These are phyloP conservation scores for Penicillium sp. DNA, from an alignment of 2,329 filamentous ascomycete species.

Conservation along the genomic window DNA sequence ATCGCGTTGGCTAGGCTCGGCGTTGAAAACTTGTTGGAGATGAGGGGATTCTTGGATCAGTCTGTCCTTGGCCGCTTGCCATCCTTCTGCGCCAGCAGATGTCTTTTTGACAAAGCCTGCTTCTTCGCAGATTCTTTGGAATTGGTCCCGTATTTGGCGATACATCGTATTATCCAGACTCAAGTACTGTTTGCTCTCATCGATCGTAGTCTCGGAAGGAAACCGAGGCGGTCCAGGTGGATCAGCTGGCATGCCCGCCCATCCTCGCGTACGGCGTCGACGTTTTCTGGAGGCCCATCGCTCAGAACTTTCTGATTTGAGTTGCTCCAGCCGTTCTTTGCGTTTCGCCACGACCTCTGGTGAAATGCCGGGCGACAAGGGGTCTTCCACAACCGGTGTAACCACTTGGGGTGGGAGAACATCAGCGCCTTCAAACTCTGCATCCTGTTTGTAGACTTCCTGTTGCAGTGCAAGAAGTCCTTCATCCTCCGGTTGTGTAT, in stretches of 20 bases:
- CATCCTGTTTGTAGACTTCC: constrained; percentile 41
- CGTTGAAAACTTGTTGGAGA: constrained; percentile 65
- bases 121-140: constrained; percentile 71
- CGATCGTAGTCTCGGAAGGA: constrained; percentile 80
- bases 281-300: constrained; percentile 68
- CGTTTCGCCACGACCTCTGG: constrained; percentile 57
- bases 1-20: constrained; percentile 62
- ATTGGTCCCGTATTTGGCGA: constrained; percentile 66
- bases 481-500: constrained; percentile 39
- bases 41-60: constrained; percentile 68
- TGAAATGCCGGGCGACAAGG: constrained; percentile 41
- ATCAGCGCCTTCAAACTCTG: constrained; percentile 33
- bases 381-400: constrained; percentile 18
- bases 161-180: constrained; percentile 68
- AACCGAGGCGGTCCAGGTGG: constrained; percentile 72
- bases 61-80: constrained; percentile 71
- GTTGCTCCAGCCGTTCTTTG: constrained; percentile 57
- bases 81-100: constrained; percentile 70
- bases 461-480: constrained; percentile 44
- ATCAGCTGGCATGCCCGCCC: constrained; percentile 69
- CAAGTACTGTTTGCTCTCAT: constrained; percentile 74
- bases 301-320: constrained; percentile 65
- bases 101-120: constrained; percentile 75
- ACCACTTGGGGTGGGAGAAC: constrained; percentile 26
- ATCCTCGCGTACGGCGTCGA: constrained; percentile 69